phyloP scores from a whole-genome alignment of 176 grass and related monocot genomes.

The Avena sativa region DNA sequence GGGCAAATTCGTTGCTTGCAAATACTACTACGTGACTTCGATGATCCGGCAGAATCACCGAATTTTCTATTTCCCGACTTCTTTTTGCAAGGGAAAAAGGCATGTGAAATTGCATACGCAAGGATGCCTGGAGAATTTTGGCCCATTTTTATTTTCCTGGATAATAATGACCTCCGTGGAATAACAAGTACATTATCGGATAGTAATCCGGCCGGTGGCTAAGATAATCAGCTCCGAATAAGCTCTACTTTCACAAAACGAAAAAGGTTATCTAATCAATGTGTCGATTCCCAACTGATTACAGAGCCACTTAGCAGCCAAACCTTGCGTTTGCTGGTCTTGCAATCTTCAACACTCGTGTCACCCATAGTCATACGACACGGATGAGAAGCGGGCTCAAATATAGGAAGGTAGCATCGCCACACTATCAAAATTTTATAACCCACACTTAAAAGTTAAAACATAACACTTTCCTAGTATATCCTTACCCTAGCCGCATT shows the following conservation, averaged over 20 bases:
- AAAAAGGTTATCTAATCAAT: too few relatives aligned
- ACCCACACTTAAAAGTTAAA: too few relatives aligned
- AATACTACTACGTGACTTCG: not conserved
- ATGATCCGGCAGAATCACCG: not conserved
- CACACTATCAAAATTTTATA: too few relatives aligned
- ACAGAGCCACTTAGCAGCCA: too few relatives aligned
- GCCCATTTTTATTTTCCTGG: not conserved
- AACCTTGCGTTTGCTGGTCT: too few relatives aligned
- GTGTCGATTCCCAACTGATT: too few relatives aligned
- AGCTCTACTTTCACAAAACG: not conserved
- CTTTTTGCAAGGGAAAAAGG: not conserved
- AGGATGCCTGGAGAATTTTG: not conserved
- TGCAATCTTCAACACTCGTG: too few relatives aligned
- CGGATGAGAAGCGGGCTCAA: too few relatives aligned
- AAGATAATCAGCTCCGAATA: not conserved
- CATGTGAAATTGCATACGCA: not conserved
- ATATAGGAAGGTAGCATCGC: too few relatives aligned
- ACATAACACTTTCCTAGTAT: too few relatives aligned
- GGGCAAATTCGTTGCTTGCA: slow-evolving; percentile 30
- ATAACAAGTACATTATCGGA: not conserved
- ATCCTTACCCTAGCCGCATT: too few relatives aligned
- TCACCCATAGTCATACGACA: too few relatives aligned
- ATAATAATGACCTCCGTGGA: not conserved
- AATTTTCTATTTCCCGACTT: not conserved
- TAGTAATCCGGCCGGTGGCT: not conserved